A percentile compares a stretch with the other conserved stretches of the same genome.
Evolutionary conservation across 495 filamentous ascomycete species (phyloP).

Genomic region (Glonium stellatum): DNA sequence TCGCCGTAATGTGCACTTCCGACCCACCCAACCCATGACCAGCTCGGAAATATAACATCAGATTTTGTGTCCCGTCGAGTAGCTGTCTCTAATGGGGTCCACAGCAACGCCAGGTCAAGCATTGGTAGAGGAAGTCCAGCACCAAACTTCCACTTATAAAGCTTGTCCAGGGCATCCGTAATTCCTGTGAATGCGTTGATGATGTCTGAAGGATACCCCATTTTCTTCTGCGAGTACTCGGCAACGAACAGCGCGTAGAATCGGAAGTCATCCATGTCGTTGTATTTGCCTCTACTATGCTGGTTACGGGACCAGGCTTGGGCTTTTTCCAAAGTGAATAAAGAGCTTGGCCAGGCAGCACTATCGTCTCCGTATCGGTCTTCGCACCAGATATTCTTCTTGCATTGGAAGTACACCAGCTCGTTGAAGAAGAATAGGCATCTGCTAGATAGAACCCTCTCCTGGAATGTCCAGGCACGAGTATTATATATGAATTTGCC

Average conservation of each 20-base stretch:
- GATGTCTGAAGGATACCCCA: neutral
- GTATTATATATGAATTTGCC: no score
- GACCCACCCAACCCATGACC: neutral
- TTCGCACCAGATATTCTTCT: neutral
- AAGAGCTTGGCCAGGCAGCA: no score
- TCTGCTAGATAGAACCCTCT: conserved; percentile 2
- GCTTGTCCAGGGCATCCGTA: neutral
- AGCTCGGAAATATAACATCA: neutral
- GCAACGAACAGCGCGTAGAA: neutral
- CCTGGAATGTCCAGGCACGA: conserved; percentile 11
- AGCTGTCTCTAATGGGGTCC: neutral
- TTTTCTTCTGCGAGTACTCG: neutral
- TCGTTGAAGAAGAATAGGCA: conserved; percentile 8
- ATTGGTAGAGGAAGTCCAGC: neutral
- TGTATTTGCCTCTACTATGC: no score
- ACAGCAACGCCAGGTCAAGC: neutral
- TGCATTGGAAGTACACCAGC: conserved; percentile 4
- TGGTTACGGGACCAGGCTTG: no score
- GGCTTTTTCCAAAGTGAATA: no score
- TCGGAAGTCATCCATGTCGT: neutral
- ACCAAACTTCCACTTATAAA: neutral
- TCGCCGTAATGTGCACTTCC: neutral
- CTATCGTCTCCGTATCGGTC: neutral
- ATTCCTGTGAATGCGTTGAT: neutral
- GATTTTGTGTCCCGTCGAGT: neutral